Evolutionary conservation across 257 asterid genomes (phyloP).

Genomic region (Primulina tabacum): DNA sequence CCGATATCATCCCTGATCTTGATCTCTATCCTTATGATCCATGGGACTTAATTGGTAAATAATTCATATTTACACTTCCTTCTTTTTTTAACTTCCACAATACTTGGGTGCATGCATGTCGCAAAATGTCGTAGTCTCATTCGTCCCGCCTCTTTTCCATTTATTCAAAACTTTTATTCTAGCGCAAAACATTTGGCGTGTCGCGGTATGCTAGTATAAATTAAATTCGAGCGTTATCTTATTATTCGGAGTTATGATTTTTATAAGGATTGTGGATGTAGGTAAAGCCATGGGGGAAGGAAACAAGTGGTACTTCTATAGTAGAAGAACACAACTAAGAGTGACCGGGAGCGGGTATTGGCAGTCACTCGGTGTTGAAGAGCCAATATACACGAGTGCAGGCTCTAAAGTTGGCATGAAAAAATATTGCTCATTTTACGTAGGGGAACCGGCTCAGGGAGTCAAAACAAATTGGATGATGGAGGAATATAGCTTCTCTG

Average conservation of each 20-base stretch:
- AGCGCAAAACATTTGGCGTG: too few species aligned
- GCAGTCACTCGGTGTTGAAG: constrained; percentile 72
- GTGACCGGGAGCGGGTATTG: constrained; percentile 70
- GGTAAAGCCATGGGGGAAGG: constrained; percentile 97
- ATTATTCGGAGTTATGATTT: too few species aligned
- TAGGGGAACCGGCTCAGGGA: constrained; percentile 63
- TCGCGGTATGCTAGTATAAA: background rate
- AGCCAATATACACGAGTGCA: constrained; percentile 49
- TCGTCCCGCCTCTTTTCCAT: too few species aligned
- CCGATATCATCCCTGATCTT: constrained; percentile 95
- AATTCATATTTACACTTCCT: background rate
- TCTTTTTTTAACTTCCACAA: background rate
- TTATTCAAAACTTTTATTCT: too few species aligned
- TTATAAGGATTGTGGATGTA: constrained; percentile 22
- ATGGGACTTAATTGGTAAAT: constrained; percentile 82
- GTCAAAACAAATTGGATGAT: constrained; percentile 75
- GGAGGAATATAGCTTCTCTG: constrained; percentile 74
- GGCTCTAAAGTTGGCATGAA: constrained; percentile 66
- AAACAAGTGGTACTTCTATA: constrained; percentile 87
- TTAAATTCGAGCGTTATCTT: too few species aligned
- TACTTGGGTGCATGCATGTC: background rate
- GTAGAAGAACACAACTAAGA: constrained; percentile 73
- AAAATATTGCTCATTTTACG: constrained; percentile 55
- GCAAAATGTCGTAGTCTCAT: too few species aligned
- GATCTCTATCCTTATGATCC: constrained; percentile 90